Percentiles rank a stretch among this genome's conserved stretches.
Conservation (phyloP, 2,329 filamentous ascomycete genomes). For the Nigrospora osmanthi region DNA sequence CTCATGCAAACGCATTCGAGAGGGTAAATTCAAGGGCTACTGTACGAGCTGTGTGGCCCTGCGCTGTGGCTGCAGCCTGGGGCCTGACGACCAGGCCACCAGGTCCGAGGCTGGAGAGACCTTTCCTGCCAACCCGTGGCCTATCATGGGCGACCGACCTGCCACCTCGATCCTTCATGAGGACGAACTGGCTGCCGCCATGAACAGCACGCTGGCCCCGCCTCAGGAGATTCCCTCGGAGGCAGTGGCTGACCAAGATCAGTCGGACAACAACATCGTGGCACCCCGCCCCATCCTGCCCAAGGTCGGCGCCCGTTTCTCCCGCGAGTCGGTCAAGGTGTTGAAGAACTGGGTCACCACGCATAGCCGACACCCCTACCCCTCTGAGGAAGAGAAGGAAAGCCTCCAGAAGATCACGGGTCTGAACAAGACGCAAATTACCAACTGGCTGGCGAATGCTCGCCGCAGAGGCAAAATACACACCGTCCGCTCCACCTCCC, state of each 20-base stretch:
- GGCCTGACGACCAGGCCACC: conserved; percentile 23
- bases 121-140: conserved; percentile 39
- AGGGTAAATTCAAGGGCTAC: conserved; percentile 52
- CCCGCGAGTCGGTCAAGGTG: conserved; percentile 69
- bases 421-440: conserved; percentile 75
- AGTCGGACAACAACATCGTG: conserved; percentile 15
- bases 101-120: conserved; percentile 21
- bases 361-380: conserved; percentile 78
- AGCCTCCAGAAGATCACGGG: conserved; percentile 71
- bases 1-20: conserved; percentile 52
- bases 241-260: background rate
- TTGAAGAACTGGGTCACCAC: conserved; percentile 79
- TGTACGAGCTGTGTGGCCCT: conserved; percentile 57
- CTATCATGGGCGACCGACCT: conserved; percentile 33
- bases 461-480: conserved; percentile 74
- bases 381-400: conserved; percentile 80
- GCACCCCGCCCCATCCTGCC: conserved; percentile 26
- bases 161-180: conserved; percentile 29
- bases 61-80: conserved; percentile 51
- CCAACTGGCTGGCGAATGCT: conserved; percentile 89
- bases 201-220: conserved; percentile 7
- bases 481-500: conserved; percentile 59
- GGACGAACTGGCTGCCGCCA: conserved; percentile 18
- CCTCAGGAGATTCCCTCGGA: conserved; percentile 6
- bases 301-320: conserved; percentile 70